These are phyloP conservation scores for Cocos nucifera DNA, from an alignment of 176 grass and related monocot species.

Conservation along the genomic window DNA sequence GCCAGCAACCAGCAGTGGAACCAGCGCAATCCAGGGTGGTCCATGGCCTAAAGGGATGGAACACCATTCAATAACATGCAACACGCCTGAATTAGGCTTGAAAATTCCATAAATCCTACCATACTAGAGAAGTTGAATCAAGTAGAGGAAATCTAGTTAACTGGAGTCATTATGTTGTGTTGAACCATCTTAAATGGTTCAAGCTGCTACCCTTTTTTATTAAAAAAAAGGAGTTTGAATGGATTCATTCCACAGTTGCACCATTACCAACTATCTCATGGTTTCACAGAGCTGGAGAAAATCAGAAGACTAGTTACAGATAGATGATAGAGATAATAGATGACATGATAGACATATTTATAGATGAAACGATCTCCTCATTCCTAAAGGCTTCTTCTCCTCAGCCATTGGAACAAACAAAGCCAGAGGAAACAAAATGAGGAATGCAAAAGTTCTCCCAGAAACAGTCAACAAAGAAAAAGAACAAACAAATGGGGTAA, in stretches of 20 bases:
- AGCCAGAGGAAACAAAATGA: not conserved
- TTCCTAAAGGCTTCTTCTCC: too few species aligned
- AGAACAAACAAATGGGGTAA: not conserved
- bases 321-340: not conserved
- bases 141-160: too few species aligned
- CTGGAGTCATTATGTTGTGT: too few species aligned
- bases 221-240: too few species aligned
- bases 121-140: too few species aligned
- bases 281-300: not conserved
- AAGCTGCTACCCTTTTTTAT: too few species aligned
- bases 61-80: slow-evolving; percentile 1
- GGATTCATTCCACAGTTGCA: too few species aligned
- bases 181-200: too few species aligned
- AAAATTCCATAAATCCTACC: too few species aligned
- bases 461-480: not conserved
- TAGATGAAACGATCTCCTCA: not conserved
- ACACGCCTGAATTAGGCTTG: not conserved
- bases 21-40: not conserved
- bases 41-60: not conserved
- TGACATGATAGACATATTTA: not conserved
- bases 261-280: not conserved
- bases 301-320: not conserved
- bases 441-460: not conserved
- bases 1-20: slow-evolving; percentile 3
- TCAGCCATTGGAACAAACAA: not conserved